A percentile compares a stretch with the other conserved stretches of the same genome.
phyloP scores from a whole-genome alignment of 352 stramenopile species.

The Phytophthora multivora region DNA sequence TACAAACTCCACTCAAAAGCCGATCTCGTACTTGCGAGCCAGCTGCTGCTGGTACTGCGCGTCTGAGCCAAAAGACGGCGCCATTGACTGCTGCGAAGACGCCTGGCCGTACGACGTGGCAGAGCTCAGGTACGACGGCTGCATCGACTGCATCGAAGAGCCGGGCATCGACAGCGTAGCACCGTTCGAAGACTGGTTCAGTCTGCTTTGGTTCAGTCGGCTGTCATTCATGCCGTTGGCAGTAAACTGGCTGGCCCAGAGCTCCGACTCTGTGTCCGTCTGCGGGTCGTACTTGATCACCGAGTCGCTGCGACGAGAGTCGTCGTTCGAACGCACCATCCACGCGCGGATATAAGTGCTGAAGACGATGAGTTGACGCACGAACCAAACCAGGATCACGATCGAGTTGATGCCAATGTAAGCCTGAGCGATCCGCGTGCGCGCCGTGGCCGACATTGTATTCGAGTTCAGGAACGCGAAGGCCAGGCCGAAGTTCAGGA shows the following conservation, averaged over 20 bases:
- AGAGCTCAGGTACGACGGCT: conserved; percentile 15
- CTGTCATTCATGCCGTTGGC: conserved; percentile 2
- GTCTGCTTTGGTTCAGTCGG: not conserved
- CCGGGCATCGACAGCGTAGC: conserved; percentile 5
- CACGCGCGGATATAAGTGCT: conserved; percentile 55
- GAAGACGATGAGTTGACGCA: conserved; percentile 65
- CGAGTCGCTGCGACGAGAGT: conserved; percentile 19
- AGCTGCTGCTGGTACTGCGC: conserved; percentile 7
- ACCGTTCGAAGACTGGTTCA: conserved; percentile 20
- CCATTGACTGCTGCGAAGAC: conserved; percentile 24
- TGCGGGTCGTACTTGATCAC: conserved; percentile 39
- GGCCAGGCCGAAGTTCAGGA: conserved; percentile 62
- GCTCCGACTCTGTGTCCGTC: conserved; percentile 45
- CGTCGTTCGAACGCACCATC: conserved; percentile 52
- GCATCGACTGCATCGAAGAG: conserved; percentile 7
- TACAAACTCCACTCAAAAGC: not conserved
- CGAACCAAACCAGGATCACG: conserved; percentile 60
- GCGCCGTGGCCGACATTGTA: conserved; percentile 40
- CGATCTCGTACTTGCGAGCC: conserved; percentile 7
- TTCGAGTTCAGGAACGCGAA: conserved; percentile 66
- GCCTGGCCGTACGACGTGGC: conserved; percentile 13
- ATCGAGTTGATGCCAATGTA: conserved; percentile 74
- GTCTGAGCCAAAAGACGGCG: not conserved
- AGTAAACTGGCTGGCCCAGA: conserved; percentile 48
- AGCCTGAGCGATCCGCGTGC: conserved; percentile 46